Base-by-base conservation (phyloP, 805 yeast species). In the Candida sphagnicola region DNA sequence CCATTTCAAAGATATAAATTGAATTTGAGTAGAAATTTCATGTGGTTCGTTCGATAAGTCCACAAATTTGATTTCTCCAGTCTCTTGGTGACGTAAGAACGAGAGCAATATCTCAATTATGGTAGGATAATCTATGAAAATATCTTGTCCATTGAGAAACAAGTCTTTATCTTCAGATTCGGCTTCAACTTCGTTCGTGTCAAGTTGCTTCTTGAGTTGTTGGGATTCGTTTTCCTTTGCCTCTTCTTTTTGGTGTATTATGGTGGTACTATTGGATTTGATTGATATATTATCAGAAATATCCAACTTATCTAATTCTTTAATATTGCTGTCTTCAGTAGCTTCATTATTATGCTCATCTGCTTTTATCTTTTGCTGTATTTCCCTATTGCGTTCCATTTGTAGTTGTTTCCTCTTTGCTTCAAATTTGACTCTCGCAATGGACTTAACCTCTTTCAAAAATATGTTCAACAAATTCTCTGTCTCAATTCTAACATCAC, bases 401-500 rank as follows among this genome's bases (percentile, higher is more conserved):
- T 35, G 18, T 14, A 58, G 28, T 16, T 46, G 53, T 15, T 46
- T 48, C 42, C 41, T 51, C 35, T 70, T 71, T 1, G 78, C 74
- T 31, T 73, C 65, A 33, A 68, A 61, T 53, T 80, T 82, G 26
- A 91, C 78, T 45, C 81, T 82, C 16, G 85, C 70, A n/a, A 90
- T 77, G 29, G 86, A 70, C 47, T 78, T 79, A 37, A 91, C 83
- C 54, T 93, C 98, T 47, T 80, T 84, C 23, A 93, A 65, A 42
- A 93, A 76, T 3, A 78, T 73, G 43, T 82, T 85, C 43, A 93
- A 59, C 26, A 90, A 76, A 32, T 83, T 80, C 42, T 83, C 86
- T 0, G 98, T 89, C 30, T 87, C 88, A 2, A 83, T 80, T 47
- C 95, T 71, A 3, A 93, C 95, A 58, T 91, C 98, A 38, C 82